Conservation (phyloP, 257 asterid species). For the Salvia rosmarinus region DNA sequence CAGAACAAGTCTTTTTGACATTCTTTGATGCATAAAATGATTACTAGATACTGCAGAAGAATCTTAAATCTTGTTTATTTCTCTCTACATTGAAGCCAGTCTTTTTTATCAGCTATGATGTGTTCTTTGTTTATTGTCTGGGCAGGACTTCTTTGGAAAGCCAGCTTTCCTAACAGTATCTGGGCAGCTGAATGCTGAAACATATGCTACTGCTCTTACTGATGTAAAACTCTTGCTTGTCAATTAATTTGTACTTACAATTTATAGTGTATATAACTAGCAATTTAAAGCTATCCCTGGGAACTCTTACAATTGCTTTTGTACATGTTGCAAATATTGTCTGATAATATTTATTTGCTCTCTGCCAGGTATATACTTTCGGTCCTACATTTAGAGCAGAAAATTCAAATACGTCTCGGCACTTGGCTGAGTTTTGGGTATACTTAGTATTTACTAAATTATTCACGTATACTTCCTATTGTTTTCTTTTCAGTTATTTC, state of each 20-base stretch:
- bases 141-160: conserved; percentile 95
- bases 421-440: conserved; percentile 99
- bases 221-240: conserved; percentile 59
- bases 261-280: background rate
- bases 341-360: conserved; percentile 29
- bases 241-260: conserved; percentile 11
- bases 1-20: background rate
- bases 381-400: conserved; percentile 99
- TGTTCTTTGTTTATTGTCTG: conserved; percentile 25
- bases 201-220: conserved; percentile 95
- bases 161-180: conserved; percentile 97
- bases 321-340: conserved; percentile 18
- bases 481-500: conserved; percentile 14
- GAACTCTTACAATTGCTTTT: conserved; percentile 21
- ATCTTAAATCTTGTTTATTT: conserved; percentile 23
- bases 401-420: conserved; percentile 94
- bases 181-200: conserved; percentile 95
- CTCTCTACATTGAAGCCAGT: conserved; percentile 24
- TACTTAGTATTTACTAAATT: conserved; percentile 16
- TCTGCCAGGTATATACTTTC: conserved; percentile 86
- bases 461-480: conserved; percentile 11
- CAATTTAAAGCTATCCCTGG: conserved; percentile 18
- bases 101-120: conserved; percentile 14
- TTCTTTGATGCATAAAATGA: conserved; percentile 14
- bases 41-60: conserved; percentile 4